A percentile compares a stretch with the other conserved stretches of the same genome.
These are phyloP conservation scores for Sclerotinia subarctica DNA, from an alignment of 2,329 filamentous ascomycete species.

Conservation along the genomic window DNA sequence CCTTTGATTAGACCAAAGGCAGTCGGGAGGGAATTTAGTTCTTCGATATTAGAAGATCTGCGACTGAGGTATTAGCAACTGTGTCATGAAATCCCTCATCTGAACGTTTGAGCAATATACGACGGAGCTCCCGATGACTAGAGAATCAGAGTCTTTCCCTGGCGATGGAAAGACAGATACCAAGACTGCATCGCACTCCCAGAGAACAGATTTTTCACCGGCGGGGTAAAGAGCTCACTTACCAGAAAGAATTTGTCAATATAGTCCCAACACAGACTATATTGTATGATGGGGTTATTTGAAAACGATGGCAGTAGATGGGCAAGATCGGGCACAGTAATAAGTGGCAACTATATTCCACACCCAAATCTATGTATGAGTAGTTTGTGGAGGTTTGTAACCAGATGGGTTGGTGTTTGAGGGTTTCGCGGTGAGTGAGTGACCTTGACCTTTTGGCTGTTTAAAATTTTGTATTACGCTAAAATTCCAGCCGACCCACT, in stretches of 20 bases:
- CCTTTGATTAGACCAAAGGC: slow-evolving; percentile 70
- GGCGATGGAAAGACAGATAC: neutral
- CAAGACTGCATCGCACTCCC: neutral
- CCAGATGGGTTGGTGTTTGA: neutral
- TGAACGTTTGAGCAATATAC: neutral
- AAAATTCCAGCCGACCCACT: neutral
- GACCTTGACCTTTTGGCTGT: neutral
- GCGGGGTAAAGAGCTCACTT: slow-evolving; percentile 3
- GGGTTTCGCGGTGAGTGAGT: neutral
- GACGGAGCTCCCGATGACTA: too few relatives aligned
- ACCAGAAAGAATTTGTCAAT: neutral
- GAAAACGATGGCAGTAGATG: neutral
- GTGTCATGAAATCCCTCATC: slow-evolving; percentile 14
- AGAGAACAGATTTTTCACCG: neutral
- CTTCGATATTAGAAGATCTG: slow-evolving; percentile 16
- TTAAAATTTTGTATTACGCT: slow-evolving; percentile 6
- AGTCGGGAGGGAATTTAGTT: slow-evolving; percentile 32
- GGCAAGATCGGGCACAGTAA: neutral
- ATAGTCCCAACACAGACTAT: slow-evolving; percentile 1
- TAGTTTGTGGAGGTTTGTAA: neutral
- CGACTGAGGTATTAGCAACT: slow-evolving; percentile 13
- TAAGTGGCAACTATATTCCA: slow-evolving; percentile 1
- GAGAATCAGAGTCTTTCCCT: too few relatives aligned
- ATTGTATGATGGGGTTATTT: too few relatives aligned
- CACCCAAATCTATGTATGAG: neutral